A percentile compares a stretch with the other conserved stretches of the same genome.
These are phyloP conservation scores for Mucor mucedo DNA, from an alignment of 371 early-diverging fungal species.

Conservation along the genomic window DNA sequence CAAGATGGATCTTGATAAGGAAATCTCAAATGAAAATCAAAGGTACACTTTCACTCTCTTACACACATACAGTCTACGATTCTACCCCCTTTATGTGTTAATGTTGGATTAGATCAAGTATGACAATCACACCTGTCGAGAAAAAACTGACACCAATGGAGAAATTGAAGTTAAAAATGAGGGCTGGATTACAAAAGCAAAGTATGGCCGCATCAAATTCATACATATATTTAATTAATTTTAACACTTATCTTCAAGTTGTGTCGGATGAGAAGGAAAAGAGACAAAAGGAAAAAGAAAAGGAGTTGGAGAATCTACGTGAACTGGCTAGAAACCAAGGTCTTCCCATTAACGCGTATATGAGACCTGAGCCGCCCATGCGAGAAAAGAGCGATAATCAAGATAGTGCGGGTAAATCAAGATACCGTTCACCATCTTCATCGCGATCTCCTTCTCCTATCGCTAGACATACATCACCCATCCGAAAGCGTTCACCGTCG, in stretches of 20 bases:
- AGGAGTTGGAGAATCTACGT: slow-evolving; percentile 34
- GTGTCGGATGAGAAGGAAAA: slow-evolving; percentile 37
- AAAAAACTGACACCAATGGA: slow-evolving; percentile 60
- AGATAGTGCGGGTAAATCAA: background rate
- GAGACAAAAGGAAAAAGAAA: slow-evolving; percentile 37
- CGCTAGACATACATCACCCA: slow-evolving; percentile 1
- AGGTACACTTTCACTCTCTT: background rate
- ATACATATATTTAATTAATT: background rate
- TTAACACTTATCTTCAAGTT: slow-evolving; percentile 25
- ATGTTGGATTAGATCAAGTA: background rate
- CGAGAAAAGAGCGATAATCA: slow-evolving; percentile 12
- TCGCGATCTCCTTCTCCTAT: background rate
- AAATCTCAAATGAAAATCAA: slow-evolving; percentile 3
- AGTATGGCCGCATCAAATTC: slow-evolving; percentile 29
- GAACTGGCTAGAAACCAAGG: slow-evolving; percentile 27
- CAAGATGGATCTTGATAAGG: slow-evolving; percentile 6
- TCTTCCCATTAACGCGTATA: slow-evolving; percentile 21
- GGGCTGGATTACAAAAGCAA: slow-evolving; percentile 52
- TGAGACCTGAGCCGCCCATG: slow-evolving; percentile 28
- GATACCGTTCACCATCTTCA: slow-evolving; percentile 21
- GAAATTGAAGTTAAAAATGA: slow-evolving; percentile 53
- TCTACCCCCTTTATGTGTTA: too few species aligned
- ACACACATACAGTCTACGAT: background rate
- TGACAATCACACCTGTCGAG: slow-evolving; percentile 11
- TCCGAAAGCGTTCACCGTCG: slow-evolving; percentile 16